phyloP scores from a whole-genome alignment of 768 basidiomycete species.

The Mycena rosella region DNA sequence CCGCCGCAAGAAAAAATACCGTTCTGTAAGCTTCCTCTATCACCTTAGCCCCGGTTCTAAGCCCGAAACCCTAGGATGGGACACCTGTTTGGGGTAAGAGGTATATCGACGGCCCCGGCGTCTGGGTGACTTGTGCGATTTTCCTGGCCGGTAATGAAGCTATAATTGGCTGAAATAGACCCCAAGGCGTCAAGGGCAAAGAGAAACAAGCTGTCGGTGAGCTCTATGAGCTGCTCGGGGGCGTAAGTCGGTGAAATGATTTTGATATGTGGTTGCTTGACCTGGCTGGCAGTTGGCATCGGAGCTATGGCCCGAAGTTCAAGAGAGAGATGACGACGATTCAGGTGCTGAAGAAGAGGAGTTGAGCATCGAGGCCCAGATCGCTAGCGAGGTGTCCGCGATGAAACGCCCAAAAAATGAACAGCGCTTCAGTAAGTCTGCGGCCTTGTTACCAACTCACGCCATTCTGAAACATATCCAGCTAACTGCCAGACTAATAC shows the following conservation, averaged over 20 bases:
- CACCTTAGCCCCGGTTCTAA: background rate
- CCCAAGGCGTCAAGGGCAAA: slow-evolving; percentile 77
- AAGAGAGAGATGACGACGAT: slow-evolving; percentile 40
- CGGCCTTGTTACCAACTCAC: background rate
- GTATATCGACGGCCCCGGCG: slow-evolving; percentile 81
- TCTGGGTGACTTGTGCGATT: slow-evolving; percentile 82
- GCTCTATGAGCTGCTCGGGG: slow-evolving; percentile 82
- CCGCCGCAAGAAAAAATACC: slow-evolving; percentile 38
- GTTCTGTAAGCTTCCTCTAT: slow-evolving; percentile 11
- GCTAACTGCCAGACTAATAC: slow-evolving; percentile 86
- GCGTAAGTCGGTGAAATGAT: slow-evolving; percentile 57
- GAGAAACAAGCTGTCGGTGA: slow-evolving; percentile 85
- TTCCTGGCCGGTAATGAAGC: background rate
- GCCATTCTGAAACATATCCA: slow-evolving; percentile 45
- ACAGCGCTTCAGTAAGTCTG: slow-evolving; percentile 71
- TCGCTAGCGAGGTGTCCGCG: slow-evolving; percentile 77
- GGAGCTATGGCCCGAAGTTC: slow-evolving; percentile 75
- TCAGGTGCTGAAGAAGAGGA: slow-evolving; percentile 53
- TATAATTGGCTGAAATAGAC: background rate
- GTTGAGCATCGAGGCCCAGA: slow-evolving; percentile 75
- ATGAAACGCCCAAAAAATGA: slow-evolving; percentile 76
- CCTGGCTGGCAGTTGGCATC: slow-evolving; percentile 67
- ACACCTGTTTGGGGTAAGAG: slow-evolving; percentile 65
- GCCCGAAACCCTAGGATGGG: slow-evolving; percentile 24
- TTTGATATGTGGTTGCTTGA: slow-evolving; percentile 1